phyloP scores from a whole-genome alignment of 2,329 filamentous ascomycete species.

The Apiospora saccharicola region DNA sequence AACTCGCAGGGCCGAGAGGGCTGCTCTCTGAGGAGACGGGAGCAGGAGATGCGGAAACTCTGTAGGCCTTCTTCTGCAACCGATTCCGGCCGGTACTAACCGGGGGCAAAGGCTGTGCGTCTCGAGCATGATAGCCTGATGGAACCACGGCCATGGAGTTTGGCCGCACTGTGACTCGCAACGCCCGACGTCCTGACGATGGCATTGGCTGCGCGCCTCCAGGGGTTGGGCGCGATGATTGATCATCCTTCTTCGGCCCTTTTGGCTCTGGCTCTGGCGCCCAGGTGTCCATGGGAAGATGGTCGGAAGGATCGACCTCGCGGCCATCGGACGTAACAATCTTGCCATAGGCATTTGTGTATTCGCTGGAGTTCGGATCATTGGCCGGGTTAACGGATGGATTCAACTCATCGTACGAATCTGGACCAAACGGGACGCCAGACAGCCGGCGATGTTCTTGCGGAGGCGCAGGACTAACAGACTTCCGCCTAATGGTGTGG shows the following conservation, averaged over 20 bases:
- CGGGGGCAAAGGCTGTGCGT: constrained; percentile 44
- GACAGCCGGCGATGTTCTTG: constrained; percentile 59
- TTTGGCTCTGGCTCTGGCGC: constrained; percentile 78
- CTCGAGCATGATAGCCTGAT: constrained; percentile 37
- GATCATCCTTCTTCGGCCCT: constrained; percentile 38
- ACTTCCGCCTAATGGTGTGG: constrained; percentile 72
- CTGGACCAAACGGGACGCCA: constrained; percentile 75
- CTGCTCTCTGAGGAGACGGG: constrained; percentile 50
- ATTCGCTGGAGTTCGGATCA: constrained; percentile 45
- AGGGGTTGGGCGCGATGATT: constrained; percentile 54
- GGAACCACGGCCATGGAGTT: constrained; percentile 53
- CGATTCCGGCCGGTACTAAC: constrained; percentile 59
- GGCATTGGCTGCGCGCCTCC: constrained; percentile 62
- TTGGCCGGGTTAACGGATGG: constrained; percentile 56
- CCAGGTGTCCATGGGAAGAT: constrained; percentile 79
- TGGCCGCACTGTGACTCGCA: constrained; percentile 59
- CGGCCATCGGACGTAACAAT: constrained; percentile 79
- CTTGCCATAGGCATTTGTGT: constrained; percentile 67
- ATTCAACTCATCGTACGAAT: constrained; percentile 78
- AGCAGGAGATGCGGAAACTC: constrained; percentile 51
- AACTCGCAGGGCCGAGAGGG: constrained; percentile 61
- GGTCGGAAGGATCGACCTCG: constrained; percentile 82
- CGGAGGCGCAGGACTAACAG: constrained; percentile 73
- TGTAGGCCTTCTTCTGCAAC: constrained; percentile 69
- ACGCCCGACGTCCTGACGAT: constrained; percentile 56